Evolutionary conservation across 108 stramenopile species (phyloP).

Genomic region (Cylindrotheca closterium): DNA sequence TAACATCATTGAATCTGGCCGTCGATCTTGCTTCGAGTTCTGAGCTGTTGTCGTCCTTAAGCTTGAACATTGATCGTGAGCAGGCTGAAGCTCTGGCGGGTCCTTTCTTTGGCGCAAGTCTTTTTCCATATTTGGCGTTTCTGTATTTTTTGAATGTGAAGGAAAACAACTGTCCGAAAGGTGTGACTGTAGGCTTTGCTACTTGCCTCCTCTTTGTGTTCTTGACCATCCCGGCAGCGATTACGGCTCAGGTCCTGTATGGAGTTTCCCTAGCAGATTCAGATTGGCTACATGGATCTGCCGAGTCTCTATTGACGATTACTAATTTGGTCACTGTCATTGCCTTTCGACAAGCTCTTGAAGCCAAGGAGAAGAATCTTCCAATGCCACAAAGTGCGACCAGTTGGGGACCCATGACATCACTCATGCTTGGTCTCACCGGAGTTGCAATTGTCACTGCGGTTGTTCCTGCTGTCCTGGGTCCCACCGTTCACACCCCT

Average conservation of each 20-base stretch:
- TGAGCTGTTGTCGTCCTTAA: neutral
- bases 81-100: constrained; percentile 74
- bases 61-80: constrained; percentile 29
- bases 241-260: constrained; percentile 80
- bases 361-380: constrained; percentile 46
- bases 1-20: too few relatives aligned
- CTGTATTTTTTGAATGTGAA: constrained; percentile 79
- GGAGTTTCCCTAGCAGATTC: constrained; percentile 88
- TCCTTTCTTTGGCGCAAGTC: constrained; percentile 85
- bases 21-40: neutral
- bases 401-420: constrained; percentile 68
- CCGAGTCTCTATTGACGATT: constrained; percentile 85
- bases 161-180: constrained; percentile 84
- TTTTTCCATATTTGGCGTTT: constrained; percentile 92
- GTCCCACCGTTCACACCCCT: constrained; percentile 66
- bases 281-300: constrained; percentile 92
- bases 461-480: constrained; percentile 52
- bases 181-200: constrained; percentile 87
- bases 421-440: constrained; percentile 60
- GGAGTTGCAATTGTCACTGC: constrained; percentile 57
- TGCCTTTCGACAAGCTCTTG: constrained; percentile 78
- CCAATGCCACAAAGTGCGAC: constrained; percentile 52
- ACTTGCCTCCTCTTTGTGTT: constrained; percentile 90
- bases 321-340: constrained; percentile 88
- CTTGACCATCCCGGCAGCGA: constrained; percentile 90